Percentiles rank a stretch among this genome's conserved stretches.
phyloP scores from a whole-genome alignment of 495 filamentous ascomycete species.

The Talaromyces thailandensis region DNA sequence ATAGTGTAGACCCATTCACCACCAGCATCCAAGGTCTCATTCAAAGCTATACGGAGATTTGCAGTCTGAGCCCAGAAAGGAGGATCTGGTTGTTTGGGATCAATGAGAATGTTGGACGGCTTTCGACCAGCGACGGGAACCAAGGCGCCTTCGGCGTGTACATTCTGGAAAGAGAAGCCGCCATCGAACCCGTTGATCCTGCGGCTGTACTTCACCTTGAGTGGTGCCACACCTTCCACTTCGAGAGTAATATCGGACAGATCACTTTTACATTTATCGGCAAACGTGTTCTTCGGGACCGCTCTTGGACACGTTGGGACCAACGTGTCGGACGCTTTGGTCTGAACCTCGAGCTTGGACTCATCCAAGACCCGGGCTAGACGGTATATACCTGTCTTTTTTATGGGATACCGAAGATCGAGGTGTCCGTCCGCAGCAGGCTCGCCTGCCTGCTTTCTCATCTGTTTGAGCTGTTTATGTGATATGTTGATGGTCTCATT shows the following conservation, averaged over 20 bases:
- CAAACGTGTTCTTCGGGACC: conserved; percentile 50
- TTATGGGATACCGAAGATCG: conserved; percentile 54
- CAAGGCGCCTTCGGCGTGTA: conserved; percentile 78
- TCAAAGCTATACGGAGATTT: conserved; percentile 66
- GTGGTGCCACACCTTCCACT: conserved; percentile 82
- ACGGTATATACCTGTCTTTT: conserved; percentile 78
- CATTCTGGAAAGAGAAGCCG: conserved; percentile 75
- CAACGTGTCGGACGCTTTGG: conserved; percentile 61
- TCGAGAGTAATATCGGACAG: conserved; percentile 74
- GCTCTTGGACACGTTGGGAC: conserved; percentile 80
- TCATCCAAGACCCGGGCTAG: conserved; percentile 81
- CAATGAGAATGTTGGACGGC: conserved; percentile 46
- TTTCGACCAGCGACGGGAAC: conserved; percentile 59
- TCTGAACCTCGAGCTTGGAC: conserved; percentile 84
- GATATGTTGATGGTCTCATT: conserved; percentile 71
- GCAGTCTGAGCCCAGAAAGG: conserved; percentile 75
- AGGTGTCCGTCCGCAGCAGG: conserved; percentile 39
- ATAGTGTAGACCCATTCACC: conserved; percentile 85
- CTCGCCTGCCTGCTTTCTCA: conserved; percentile 54
- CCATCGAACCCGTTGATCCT: conserved; percentile 67
- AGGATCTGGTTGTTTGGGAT: conserved; percentile 45
- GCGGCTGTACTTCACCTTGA: conserved; percentile 84
- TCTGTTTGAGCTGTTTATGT: conserved; percentile 57
- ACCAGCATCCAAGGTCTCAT: conserved; percentile 69
- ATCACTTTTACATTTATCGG: conserved; percentile 71